Evolutionary conservation across 768 basidiomycete species (phyloP).

Genomic region (Rhizopogon vulgaris): DNA sequence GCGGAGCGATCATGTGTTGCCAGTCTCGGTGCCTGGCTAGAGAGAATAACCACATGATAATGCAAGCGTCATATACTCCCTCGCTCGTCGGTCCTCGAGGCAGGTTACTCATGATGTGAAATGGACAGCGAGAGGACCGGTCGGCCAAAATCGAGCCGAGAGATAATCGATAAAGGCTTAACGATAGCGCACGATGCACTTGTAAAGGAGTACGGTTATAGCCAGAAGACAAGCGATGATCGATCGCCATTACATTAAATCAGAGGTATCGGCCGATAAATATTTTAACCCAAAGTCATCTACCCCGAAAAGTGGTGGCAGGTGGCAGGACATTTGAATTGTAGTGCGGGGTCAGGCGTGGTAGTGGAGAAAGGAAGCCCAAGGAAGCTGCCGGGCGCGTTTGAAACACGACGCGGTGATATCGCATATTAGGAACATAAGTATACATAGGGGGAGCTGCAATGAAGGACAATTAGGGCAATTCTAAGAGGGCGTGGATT

Average conservation of each 20-base stretch:
- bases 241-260: not conserved
- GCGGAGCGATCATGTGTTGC: not conserved
- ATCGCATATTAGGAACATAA: conserved; percentile 14
- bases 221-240: not conserved
- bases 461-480: conserved; percentile 5
- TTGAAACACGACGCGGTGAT: conserved; percentile 10
- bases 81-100: not conserved
- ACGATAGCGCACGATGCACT: not conserved
- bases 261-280: not conserved
- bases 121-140: not conserved
- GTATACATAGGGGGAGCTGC: conserved; percentile 15
- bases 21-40: conserved; percentile 3
- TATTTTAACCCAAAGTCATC: not conserved
- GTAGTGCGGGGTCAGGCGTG: not conserved
- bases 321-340: not conserved
- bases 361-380: not conserved
- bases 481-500: conserved; percentile 2
- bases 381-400: not conserved
- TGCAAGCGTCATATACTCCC: not conserved
- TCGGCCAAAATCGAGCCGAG: not conserved
- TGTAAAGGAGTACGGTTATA: not conserved
- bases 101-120: not conserved
- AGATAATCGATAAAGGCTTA: not conserved
- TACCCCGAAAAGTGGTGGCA: not conserved
- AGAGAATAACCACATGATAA: not conserved